phyloP scores from a whole-genome alignment of 164 flowering plant species.

The Vitis amurensis region DNA sequence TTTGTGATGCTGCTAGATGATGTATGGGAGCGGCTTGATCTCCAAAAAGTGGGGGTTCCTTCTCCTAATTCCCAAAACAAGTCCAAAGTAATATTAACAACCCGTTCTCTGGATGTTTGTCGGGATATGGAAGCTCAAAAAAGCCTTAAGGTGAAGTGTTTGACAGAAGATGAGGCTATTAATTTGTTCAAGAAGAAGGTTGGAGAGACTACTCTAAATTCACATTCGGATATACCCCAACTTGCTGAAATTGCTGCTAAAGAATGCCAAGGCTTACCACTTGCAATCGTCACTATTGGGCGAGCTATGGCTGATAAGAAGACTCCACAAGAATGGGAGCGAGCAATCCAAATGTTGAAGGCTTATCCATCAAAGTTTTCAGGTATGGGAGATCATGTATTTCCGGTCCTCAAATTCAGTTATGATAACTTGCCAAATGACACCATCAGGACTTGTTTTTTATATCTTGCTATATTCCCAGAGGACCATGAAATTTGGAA shows the following conservation, averaged over 20 bases:
- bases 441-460: slow-evolving; percentile 3
- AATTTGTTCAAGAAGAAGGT: slow-evolving; percentile 9
- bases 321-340: slow-evolving; percentile 10
- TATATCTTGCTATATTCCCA: slow-evolving; percentile 10
- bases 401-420: slow-evolving; percentile 10
- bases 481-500: neutral
- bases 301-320: slow-evolving; percentile 11
- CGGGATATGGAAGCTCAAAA: slow-evolving; percentile 7
- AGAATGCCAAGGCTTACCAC: slow-evolving; percentile 16
- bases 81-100: slow-evolving; percentile 17
- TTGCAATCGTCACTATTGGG: slow-evolving; percentile 13
- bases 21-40: slow-evolving; percentile 10
- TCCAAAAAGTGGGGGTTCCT: slow-evolving; percentile 4
- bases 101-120: slow-evolving; percentile 8
- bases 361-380: neutral
- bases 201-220: neutral
- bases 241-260: slow-evolving; percentile 11
- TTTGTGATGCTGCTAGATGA: slow-evolving; percentile 20
- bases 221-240: slow-evolving; percentile 5
- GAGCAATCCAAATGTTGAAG: neutral
- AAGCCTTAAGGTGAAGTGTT: slow-evolving; percentile 6
- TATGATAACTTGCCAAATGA: slow-evolving; percentile 12
- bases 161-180: slow-evolving; percentile 4
- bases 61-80: neutral
- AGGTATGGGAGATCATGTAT: slow-evolving; percentile 11